Base-by-base conservation (phyloP, 148 eudicot genomes). In the Fagopyrum homotropicum region DNA sequence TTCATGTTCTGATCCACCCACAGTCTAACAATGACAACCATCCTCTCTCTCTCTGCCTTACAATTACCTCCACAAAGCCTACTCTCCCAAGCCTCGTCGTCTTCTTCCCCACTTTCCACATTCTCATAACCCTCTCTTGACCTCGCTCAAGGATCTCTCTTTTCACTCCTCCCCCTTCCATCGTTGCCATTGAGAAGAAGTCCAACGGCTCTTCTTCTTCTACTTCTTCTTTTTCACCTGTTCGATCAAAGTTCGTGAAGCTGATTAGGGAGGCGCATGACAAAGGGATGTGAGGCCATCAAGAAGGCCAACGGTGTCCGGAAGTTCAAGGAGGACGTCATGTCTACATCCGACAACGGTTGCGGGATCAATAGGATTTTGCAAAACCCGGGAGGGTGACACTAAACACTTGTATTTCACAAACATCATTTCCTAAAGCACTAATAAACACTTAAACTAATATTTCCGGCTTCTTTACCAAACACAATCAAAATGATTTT, bases 291-390 rank as follows among this genome's bases (percentile, higher is more conserved):
- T 49, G 78, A 80, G 0, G 97, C 97, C 4, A 91, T 93, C 70
- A 93, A 93, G 84, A 84, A 73, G 11, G 93, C 83, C 1, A 95
- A 89, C 56, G 89, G 92, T 0, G 97, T 92, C 0, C 91, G 80
- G 1, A 87, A 83, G 82, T 94, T 94, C 75, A 88, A 84, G 82
- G 98, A 94, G 75, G 98, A 91, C 43, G 93, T 85, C 40, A 91
- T 97, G 98, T 87, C 96, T 7, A 79, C 96, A 66, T 88, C 95
- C 0, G 98, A 96, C 0, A 97, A 97, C 0, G 98, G 98, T 40
- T 97, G 98, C 3, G 98, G 98, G 8, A 91, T 94, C 17, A 91
- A 96, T 73, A 88, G 98, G 84, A 95, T 91, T n/a, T 82, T 91
- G 84, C 97, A 94, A 79, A 88, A 91, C 66, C 97, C n/a, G n/a